phyloP scores from a whole-genome alignment of 2,329 filamentous ascomycete genomes.

The Escovopsis sp. region DNA sequence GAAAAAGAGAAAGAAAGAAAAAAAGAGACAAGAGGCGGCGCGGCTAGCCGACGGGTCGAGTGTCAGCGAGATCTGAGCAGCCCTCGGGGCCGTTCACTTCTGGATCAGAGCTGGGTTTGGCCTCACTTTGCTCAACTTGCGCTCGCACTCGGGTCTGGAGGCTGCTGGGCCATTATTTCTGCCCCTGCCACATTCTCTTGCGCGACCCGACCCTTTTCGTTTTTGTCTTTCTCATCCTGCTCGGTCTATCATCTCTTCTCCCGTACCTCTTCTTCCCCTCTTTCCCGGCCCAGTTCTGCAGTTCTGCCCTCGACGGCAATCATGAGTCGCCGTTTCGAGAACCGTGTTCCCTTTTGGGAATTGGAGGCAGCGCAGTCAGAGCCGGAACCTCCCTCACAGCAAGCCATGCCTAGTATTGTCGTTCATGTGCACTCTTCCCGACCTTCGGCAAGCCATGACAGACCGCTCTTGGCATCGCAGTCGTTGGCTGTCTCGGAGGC shows the following conservation, averaged over 20 bases:
- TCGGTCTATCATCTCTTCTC: neutral
- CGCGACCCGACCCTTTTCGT: neutral
- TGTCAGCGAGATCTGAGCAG: neutral
- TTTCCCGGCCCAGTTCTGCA: neutral
- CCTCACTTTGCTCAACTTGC: neutral
- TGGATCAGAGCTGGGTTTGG: conserved; percentile 3
- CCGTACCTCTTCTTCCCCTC: neutral
- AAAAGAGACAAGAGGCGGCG: neutral
- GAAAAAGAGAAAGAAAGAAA: too few species aligned
- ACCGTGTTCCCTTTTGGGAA: too few species aligned
- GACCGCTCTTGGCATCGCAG: conserved; percentile 1
- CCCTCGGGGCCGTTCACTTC: neutral
- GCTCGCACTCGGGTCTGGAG: neutral
- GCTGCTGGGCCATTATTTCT: neutral
- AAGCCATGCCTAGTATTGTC: conserved; percentile 3
- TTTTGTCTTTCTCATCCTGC: too few species aligned
- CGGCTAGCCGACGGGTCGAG: conserved; percentile 1
- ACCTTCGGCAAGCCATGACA: conserved; percentile 1
- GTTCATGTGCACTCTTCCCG: conserved; percentile 3
- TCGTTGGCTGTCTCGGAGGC: conserved; percentile 2
- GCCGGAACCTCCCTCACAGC: neutral
- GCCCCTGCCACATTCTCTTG: neutral
- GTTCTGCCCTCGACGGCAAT: neutral
- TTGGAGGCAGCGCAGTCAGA: neutral
- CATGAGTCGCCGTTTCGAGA: neutral